phyloP scores from a whole-genome alignment of 2,329 filamentous ascomycete species.

The Apiospora saccharicola region DNA sequence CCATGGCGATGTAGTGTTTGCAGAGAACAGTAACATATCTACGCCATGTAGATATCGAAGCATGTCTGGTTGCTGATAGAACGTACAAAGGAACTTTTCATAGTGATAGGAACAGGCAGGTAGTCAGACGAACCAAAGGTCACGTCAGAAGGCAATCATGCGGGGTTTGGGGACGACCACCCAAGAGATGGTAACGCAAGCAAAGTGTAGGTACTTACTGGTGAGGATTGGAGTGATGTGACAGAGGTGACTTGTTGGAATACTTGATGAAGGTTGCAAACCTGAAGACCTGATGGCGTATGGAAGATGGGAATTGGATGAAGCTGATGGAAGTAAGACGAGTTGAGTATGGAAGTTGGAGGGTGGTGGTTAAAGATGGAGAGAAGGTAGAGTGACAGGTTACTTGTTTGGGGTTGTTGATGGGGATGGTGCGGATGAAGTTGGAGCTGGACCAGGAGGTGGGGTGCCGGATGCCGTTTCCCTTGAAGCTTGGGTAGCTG shows the following conservation, averaged over 20 bases:
- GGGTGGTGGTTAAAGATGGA: not conserved
- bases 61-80: not conserved
- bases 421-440: conserved; percentile 15
- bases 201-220: conserved; percentile 21
- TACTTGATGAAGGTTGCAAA: not conserved
- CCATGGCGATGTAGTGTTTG: not conserved
- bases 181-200: not conserved
- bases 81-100: not conserved
- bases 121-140: not conserved
- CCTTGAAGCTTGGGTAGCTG: conserved; percentile 7
- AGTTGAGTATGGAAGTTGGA: not conserved
- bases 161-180: not conserved
- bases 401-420: conserved; percentile 22
- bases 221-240: conserved; percentile 10
- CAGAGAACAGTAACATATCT: not conserved
- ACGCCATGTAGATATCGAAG: not conserved
- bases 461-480: conserved; percentile 19
- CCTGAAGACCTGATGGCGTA: not conserved
- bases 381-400: not conserved
- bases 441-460: conserved; percentile 4
- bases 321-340: conserved; percentile 10
- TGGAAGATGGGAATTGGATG: not conserved
- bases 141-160: conserved; percentile 21
- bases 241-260: not conserved
- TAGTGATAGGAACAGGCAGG: not conserved